Conservation (phyloP, 768 basidiomycete species). For the Boletus rubropictus region DNA sequence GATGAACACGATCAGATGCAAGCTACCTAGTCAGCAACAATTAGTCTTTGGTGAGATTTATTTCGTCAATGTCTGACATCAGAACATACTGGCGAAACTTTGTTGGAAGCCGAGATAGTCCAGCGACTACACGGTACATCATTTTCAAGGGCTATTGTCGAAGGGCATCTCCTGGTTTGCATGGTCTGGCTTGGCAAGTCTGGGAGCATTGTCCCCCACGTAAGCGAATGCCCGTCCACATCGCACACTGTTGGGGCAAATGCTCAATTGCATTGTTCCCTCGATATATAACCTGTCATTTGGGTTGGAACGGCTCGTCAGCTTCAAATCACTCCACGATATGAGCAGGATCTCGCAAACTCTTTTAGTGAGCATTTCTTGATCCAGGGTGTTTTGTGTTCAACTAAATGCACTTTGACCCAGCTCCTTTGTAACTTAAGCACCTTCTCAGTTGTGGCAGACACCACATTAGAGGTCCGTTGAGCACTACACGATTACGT, state of each 20-base stretch:
- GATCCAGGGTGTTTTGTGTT: background rate
- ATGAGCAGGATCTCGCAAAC: slow-evolving; percentile 32
- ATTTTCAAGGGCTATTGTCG: background rate
- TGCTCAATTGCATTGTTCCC: slow-evolving; percentile 20
- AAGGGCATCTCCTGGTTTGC: slow-evolving; percentile 4
- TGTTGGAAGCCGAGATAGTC: background rate
- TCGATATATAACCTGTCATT: slow-evolving; percentile 20
- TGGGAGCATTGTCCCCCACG: background rate
- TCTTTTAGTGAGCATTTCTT: slow-evolving; percentile 22
- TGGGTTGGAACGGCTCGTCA: background rate
- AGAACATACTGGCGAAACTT: background rate
- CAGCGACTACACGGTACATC: slow-evolving; percentile 1
- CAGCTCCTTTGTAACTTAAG: slow-evolving; percentile 28
- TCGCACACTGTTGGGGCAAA: slow-evolving; percentile 5
- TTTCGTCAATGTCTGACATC: background rate
- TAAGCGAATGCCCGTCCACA: slow-evolving; percentile 12
- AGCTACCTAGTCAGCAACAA: background rate
- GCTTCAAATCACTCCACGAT: background rate
- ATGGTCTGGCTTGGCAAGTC: background rate
- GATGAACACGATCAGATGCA: background rate
- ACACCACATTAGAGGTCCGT: slow-evolving; percentile 17
- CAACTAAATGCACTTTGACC: background rate
- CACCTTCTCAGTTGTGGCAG: slow-evolving; percentile 8
- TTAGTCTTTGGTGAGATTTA: slow-evolving; percentile 5
- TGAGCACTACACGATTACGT: background rate